phyloP scores from a whole-genome alignment of 2,329 filamentous ascomycete species.

The Basipetospora chlamydospora region DNA sequence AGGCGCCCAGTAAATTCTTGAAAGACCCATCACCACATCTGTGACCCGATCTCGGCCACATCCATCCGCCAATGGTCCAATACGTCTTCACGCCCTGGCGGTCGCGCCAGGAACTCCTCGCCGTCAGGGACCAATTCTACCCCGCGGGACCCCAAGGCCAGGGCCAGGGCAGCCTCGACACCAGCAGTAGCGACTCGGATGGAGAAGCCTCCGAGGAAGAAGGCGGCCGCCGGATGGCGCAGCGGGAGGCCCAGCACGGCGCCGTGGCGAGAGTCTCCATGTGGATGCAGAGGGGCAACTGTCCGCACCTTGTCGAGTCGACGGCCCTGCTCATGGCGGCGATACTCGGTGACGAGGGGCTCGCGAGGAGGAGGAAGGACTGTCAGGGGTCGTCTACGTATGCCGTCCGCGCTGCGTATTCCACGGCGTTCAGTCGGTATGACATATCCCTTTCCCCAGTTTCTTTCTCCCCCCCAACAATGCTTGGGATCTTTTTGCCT shows the following conservation, averaged over 20 bases:
- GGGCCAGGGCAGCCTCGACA: too few relatives aligned
- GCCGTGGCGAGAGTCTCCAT: slow-evolving; percentile 46
- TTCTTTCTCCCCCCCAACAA: not conserved
- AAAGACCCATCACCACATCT: not conserved
- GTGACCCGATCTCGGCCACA: too few relatives aligned
- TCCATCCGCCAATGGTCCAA: slow-evolving; percentile 58
- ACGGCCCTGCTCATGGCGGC: slow-evolving; percentile 61
- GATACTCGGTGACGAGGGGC: slow-evolving; percentile 44
- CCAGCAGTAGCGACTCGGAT: too few relatives aligned
- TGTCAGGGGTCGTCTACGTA: slow-evolving; percentile 32
- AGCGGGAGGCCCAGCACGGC: slow-evolving; percentile 21
- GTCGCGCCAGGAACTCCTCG: slow-evolving; percentile 47
- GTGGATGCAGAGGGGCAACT: slow-evolving; percentile 60
- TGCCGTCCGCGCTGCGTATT: slow-evolving; percentile 54
- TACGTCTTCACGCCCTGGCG: slow-evolving; percentile 66
- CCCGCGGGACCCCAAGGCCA: slow-evolving; percentile 2
- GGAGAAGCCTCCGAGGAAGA: slow-evolving; percentile 4
- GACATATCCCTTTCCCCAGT: slow-evolving; percentile 11
- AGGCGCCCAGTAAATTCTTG: too few relatives aligned
- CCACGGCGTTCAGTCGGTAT: slow-evolving; percentile 59
- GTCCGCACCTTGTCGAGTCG: slow-evolving; percentile 67
- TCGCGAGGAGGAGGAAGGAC: slow-evolving; percentile 12
- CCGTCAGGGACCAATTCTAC: slow-evolving; percentile 52
- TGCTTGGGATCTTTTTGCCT: not conserved
- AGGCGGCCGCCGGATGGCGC: slow-evolving; percentile 5